phyloP scores from a whole-genome alignment of 495 filamentous ascomycete species.

The Pyrenula aspistea region DNA sequence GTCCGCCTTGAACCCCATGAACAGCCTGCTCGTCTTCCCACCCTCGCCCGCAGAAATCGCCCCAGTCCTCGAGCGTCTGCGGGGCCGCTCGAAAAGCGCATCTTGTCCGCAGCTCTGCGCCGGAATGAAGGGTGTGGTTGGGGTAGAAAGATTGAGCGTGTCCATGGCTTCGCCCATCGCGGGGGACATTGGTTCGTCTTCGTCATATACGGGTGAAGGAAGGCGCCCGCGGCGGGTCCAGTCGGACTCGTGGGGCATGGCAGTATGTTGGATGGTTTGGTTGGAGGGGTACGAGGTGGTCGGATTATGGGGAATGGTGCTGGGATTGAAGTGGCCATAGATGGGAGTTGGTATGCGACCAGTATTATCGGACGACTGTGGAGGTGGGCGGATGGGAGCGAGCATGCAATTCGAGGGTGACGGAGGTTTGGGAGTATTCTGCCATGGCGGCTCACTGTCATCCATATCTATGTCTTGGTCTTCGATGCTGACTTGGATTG shows the following conservation, averaged over 20 bases:
- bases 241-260: slow-evolving; percentile 20
- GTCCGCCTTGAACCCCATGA: slow-evolving; percentile 75
- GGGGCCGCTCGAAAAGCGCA: slow-evolving; percentile 7
- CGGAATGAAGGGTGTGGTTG: slow-evolving; percentile 15
- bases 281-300: slow-evolving; percentile 10
- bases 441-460: slow-evolving; percentile 21
- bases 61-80: slow-evolving; percentile 2
- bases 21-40: slow-evolving; percentile 51
- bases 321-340: slow-evolving; percentile 21
- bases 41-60: slow-evolving; percentile 20
- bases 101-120: slow-evolving; percentile 21
- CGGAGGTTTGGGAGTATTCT: slow-evolving; percentile 12
- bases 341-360: slow-evolving; percentile 27
- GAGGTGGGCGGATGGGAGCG: slow-evolving; percentile 29
- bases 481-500: slow-evolving; percentile 40
- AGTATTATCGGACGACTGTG: slow-evolving; percentile 14
- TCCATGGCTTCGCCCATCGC: slow-evolving; percentile 13
- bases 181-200: slow-evolving; percentile 35
- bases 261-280: slow-evolving; percentile 6
- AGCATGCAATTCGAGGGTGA: slow-evolving; percentile 31
- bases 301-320: slow-evolving; percentile 12
- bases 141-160: slow-evolving; percentile 18
- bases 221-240: slow-evolving; percentile 43
- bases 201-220: slow-evolving; percentile 62
- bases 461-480: slow-evolving; percentile 19